Conservation (phyloP, 164 flowering plant genomes). For the Litsea cubeba region DNA sequence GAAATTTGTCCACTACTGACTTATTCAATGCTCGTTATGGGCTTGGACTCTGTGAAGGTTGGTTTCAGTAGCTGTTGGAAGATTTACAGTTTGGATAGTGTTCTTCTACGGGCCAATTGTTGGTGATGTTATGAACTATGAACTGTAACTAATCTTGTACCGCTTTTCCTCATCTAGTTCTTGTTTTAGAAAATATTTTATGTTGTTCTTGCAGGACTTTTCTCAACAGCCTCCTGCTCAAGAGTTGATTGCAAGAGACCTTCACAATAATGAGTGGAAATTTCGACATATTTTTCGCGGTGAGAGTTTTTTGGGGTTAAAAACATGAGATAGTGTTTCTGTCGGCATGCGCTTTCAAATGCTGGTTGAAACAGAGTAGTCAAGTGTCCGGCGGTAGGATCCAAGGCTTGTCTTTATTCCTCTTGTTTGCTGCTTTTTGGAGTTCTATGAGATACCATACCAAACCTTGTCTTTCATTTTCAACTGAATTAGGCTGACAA, state of each 20-base stretch:
- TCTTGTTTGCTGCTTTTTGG: background rate
- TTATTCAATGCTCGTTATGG: too few species aligned
- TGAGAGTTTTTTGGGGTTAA: slow-evolving; percentile 3
- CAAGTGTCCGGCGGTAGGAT: slow-evolving; percentile 70
- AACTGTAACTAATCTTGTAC: background rate
- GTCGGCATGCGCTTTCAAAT: slow-evolving; percentile 89
- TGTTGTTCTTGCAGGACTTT: slow-evolving; percentile 53
- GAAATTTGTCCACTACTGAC: too few species aligned
- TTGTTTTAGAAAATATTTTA: background rate
- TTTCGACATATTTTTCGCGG: slow-evolving; percentile 91
- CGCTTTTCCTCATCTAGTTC: too few species aligned
- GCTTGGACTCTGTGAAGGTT: too few species aligned
- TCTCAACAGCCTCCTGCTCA: slow-evolving; percentile 88
- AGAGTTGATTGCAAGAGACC: slow-evolving; percentile 85
- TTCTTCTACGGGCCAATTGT: too few species aligned
- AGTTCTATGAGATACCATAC: background rate
- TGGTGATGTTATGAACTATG: slow-evolving; percentile 2
- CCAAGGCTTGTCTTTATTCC: too few species aligned
- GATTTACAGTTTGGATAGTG: too few species aligned
- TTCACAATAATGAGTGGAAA: slow-evolving; percentile 90
- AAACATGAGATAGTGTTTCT: slow-evolving; percentile 36
- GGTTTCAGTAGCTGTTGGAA: too few species aligned
- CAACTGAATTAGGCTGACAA: too few species aligned
- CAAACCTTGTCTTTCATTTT: too few species aligned
- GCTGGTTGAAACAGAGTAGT: slow-evolving; percentile 84